phyloP scores from a whole-genome alignment of 495 filamentous ascomycete genomes.

The Staphylotrichum longicolle region DNA sequence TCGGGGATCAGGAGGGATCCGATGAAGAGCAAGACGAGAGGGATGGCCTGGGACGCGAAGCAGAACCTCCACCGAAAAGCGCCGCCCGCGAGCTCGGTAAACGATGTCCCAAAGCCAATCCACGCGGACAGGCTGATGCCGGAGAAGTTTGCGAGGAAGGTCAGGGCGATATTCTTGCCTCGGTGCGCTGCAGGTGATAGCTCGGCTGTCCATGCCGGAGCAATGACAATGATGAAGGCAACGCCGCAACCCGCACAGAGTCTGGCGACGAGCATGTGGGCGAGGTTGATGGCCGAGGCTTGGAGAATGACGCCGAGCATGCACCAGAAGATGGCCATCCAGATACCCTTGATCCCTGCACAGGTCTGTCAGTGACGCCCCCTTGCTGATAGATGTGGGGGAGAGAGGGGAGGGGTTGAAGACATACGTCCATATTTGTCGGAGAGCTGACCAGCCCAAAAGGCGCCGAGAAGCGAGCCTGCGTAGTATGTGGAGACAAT shows the following conservation, averaged over 20 bases:
- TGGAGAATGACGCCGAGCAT: slow-evolving; percentile 4
- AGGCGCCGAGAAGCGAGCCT: not conserved
- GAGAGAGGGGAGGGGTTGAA: not conserved
- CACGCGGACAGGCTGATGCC: slow-evolving; percentile 4
- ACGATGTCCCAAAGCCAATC: slow-evolving; percentile 2
- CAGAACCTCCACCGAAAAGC: slow-evolving; percentile 4
- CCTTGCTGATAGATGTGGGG: not conserved
- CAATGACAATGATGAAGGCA: slow-evolving; percentile 7
- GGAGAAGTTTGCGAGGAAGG: slow-evolving; percentile 1
- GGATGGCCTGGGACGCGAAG: slow-evolving; percentile 6
- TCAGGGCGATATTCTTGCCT: slow-evolving; percentile 6
- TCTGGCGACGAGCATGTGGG: slow-evolving; percentile 1
- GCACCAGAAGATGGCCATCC: slow-evolving; percentile 4
- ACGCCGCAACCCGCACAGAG: slow-evolving; percentile 5
- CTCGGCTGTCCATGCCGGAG: slow-evolving; percentile 4
- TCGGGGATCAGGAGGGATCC: slow-evolving; percentile 4
- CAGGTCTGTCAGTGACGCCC: not conserved
- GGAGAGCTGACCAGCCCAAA: slow-evolving; percentile 1
- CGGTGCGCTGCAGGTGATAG: slow-evolving; percentile 5
- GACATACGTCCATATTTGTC: slow-evolving; percentile 4
- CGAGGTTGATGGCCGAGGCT: not conserved
- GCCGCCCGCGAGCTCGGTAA: slow-evolving; percentile 4
- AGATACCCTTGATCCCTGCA: slow-evolving; percentile 2
- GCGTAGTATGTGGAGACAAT: slow-evolving; percentile 1
- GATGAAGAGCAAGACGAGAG: slow-evolving; percentile 3